These are phyloP conservation scores for Kodamaea suecica DNA, from an alignment of 1,139 yeast species.

Conservation along the genomic window DNA sequence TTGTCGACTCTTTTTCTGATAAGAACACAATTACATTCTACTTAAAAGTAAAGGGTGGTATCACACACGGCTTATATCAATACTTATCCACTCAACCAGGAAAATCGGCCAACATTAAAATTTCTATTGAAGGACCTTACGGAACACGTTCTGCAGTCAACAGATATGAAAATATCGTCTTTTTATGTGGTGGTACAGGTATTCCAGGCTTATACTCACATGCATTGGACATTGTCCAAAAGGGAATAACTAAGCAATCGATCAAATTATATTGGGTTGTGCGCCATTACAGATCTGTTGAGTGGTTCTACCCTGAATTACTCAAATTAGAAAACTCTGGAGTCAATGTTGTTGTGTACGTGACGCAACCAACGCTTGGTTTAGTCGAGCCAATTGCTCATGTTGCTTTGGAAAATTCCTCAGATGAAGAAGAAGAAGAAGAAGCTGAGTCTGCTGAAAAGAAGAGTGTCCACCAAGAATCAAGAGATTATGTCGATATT, in stretches of 20 bases:
- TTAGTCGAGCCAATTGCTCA: constrained; percentile 18
- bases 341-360: constrained; percentile 34
- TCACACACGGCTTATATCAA: constrained; percentile 30
- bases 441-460: constrained; percentile 14
- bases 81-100: constrained; percentile 49
- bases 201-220: constrained; percentile 51
- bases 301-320: constrained; percentile 31
- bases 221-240: constrained; percentile 25
- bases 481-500: constrained; percentile 13
- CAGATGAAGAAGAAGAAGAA: constrained; percentile 13
- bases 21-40: constrained; percentile 29
- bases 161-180: constrained; percentile 51
- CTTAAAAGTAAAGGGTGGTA: constrained; percentile 41
- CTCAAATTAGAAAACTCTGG: constrained; percentile 26
- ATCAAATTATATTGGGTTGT: constrained; percentile 49
- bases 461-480: constrained; percentile 14
- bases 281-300: constrained; percentile 36
- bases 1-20: constrained; percentile 36
- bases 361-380: constrained; percentile 26
- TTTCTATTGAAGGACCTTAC: constrained; percentile 43
- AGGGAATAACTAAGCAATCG: constrained; percentile 6
- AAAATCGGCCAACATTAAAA: constrained; percentile 30
- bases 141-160: constrained; percentile 34
- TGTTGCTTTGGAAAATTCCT: constrained; percentile 9
- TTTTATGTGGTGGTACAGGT: constrained; percentile 73